Base-by-base conservation (phyloP, 2,329 filamentous ascomycete species). In the Arachnomyces sp. region DNA sequence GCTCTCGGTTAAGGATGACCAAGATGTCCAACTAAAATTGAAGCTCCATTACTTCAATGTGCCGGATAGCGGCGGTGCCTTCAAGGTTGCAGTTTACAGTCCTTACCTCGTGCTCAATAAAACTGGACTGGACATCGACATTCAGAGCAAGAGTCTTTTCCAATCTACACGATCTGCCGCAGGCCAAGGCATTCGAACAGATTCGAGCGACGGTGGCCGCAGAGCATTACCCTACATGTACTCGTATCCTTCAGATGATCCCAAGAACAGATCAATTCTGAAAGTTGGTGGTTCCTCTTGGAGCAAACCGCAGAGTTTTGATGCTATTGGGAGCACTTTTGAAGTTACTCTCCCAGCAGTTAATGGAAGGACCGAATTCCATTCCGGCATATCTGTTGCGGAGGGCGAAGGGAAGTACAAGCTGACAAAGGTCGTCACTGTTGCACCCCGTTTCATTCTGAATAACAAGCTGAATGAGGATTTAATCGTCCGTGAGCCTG, bases 291-390 rank as follows among this genome's bases (percentile, higher is more conserved):
- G 93, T 40, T 95, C 92, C 1, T 78, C 82, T 44, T 98, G 92
- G 93, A 96, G 92, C 66, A 95, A 92, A 59, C 87, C 90, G 1
- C 90, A 96, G 60, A 95, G 87, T 73, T 95, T 98, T 53, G 93
- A 98, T 57, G 92, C 92, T 14, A 92, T 98, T 48, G 92, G 92
- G 25, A 96, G 90, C 54, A 88, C 84, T 1, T 83, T 87, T 12
- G 89, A 95, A 52, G 85, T 95, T 28, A 77, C 92, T 28, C 72
- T 98, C 28, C 83, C 84, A 36, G 86, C 88, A 0, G 66, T 75
- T 2, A 76, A 74, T 31, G 81, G 77, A 32, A 71, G 76, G 46
- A 82, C 82, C 2, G 92, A 98, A 61, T 89, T 96, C 54, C 88
- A 96, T 54, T 75, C 93, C 5, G 92, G 92, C 34, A 80, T 98